Evolutionary conservation across 305 asterid species (phyloP).

Genomic region (Nicotiana rustica): DNA sequence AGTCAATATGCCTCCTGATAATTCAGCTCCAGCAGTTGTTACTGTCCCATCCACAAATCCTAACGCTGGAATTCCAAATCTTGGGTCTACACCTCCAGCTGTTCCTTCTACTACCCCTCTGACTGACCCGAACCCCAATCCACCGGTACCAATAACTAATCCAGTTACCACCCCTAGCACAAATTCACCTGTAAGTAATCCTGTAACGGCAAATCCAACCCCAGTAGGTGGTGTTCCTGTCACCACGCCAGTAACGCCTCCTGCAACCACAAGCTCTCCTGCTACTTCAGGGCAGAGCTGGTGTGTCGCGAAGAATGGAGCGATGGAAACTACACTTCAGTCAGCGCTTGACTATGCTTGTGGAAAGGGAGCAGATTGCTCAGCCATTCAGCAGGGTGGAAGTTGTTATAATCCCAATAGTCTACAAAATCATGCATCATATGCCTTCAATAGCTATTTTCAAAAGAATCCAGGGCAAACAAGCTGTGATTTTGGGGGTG

Average conservation of each 20-base stretch:
- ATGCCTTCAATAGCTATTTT: slow-evolving; percentile 77
- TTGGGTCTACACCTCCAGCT: slow-evolving; percentile 48
- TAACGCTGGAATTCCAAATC: slow-evolving; percentile 40
- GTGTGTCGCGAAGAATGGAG: slow-evolving; percentile 80
- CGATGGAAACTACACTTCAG: slow-evolving; percentile 56
- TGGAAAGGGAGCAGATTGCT: slow-evolving; percentile 82
- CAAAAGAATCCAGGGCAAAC: slow-evolving; percentile 65
- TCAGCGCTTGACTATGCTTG: slow-evolving; percentile 82
- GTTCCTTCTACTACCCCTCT: slow-evolving; percentile 45
- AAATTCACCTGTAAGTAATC: slow-evolving; percentile 43
- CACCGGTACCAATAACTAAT: slow-evolving; percentile 42
- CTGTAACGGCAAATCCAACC: slow-evolving; percentile 43
- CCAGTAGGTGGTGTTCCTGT: slow-evolving; percentile 37
- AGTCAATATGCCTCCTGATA: slow-evolving; percentile 44
- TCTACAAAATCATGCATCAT: slow-evolving; percentile 75
- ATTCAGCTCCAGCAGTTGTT: slow-evolving; percentile 48
- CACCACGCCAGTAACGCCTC: slow-evolving; percentile 45
- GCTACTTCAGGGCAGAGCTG: slow-evolving; percentile 67
- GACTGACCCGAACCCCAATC: slow-evolving; percentile 47
- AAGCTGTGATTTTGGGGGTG: slow-evolving; percentile 82
- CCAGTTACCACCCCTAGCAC: slow-evolving; percentile 57
- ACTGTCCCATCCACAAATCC: slow-evolving; percentile 61
- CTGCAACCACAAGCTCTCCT: slow-evolving; percentile 52
- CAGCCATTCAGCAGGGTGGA: slow-evolving; percentile 74
- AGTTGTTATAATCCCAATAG: slow-evolving; percentile 70